Conservation (phyloP, 164 flowering plant species). For the Kingdonia uniflora region DNA sequence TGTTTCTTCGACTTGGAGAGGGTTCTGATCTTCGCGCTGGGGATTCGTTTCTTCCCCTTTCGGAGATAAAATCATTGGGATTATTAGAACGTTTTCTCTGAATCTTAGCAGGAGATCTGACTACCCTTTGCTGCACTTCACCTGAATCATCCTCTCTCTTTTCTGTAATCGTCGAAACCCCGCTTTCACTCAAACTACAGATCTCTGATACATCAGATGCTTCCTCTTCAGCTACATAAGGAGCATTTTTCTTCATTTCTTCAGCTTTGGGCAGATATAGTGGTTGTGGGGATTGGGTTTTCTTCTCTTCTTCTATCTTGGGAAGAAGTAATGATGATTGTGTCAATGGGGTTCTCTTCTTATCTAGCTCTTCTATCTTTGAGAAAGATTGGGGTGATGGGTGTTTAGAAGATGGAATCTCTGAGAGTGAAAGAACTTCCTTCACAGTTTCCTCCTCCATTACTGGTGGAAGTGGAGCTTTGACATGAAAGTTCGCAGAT, state of each 20-base stretch:
- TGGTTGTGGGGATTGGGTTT: not conserved
- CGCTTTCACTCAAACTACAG: slow-evolving; percentile 35
- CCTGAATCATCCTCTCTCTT: slow-evolving; percentile 19
- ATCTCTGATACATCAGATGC: slow-evolving; percentile 42
- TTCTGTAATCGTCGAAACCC: slow-evolving; percentile 23
- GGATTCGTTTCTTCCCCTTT: slow-evolving; percentile 14
- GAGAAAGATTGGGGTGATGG: not conserved
- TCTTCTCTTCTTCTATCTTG: slow-evolving; percentile 6
- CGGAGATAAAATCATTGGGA: slow-evolving; percentile 18
- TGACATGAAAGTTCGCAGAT: not conserved
- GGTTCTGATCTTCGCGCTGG: slow-evolving; percentile 25
- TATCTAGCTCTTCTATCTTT: not conserved
- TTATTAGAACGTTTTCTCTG: slow-evolving; percentile 20
- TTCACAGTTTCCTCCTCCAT: slow-evolving; percentile 55
- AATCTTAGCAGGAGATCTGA: slow-evolving; percentile 22
- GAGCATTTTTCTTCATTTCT: slow-evolving; percentile 5
- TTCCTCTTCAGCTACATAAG: slow-evolving; percentile 1
- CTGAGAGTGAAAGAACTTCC: slow-evolving; percentile 61
- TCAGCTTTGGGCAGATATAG: slow-evolving; percentile 1
- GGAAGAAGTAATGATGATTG: not conserved
- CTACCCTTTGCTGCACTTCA: slow-evolving; percentile 14
- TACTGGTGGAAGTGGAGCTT: slow-evolving; percentile 8
- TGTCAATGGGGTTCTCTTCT: not conserved
- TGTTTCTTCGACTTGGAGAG: slow-evolving; percentile 17
- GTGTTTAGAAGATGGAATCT: slow-evolving; percentile 17